Base-by-base conservation (phyloP, 2,329 filamentous ascomycete species). In the Fusarium udum region DNA sequence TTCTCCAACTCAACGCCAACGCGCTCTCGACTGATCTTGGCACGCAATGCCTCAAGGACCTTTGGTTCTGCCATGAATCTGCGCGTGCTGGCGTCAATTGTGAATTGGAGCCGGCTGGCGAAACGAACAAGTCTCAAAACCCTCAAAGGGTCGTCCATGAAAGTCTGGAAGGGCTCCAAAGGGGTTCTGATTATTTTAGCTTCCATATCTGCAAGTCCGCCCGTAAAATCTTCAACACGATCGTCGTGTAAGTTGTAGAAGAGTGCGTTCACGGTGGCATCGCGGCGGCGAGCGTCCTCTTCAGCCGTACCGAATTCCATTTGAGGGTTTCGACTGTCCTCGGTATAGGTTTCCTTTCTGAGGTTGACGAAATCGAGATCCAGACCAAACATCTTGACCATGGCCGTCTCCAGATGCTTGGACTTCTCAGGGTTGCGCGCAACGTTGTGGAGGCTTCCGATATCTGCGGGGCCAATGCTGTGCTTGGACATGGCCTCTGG, bases 321-420 rank as follows among this genome's bases (percentile, higher is more conserved):
- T 76, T 94, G 88, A 3, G 95, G 95, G 77, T 97, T 97, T 40
- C 96, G 90, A 78, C 93, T 97, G 67, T 96, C 91, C n/a, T 94
- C 92, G 2, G 91, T 89, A 77, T 98, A 98, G 2, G 92, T 95
- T 83, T 98, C 96, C 79, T 95, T 97, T 51, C 95, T 89, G 52
- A 98, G 85, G 80, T 98, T 99, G 76, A 99, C 96, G 79, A 99
- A 91, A 80, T 99, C 95, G 53, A 98, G 89, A 79, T 98, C 95
- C 55, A 97, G 87, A 2, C 93, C 94, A 78, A 97, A 91, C 65
- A 98, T 91, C 73, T 88, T 92, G 31, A 93, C 94, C 15, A 94
- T 97, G 55, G 94, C 93, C 0, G 95, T 98, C 82, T 97, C 95
- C 20, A 98, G 88, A 80, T 98, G 94, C 83, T 98, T 98, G 26